phyloP scores from a whole-genome alignment of 805 yeast species.

The Blastobotrys attinorum region DNA sequence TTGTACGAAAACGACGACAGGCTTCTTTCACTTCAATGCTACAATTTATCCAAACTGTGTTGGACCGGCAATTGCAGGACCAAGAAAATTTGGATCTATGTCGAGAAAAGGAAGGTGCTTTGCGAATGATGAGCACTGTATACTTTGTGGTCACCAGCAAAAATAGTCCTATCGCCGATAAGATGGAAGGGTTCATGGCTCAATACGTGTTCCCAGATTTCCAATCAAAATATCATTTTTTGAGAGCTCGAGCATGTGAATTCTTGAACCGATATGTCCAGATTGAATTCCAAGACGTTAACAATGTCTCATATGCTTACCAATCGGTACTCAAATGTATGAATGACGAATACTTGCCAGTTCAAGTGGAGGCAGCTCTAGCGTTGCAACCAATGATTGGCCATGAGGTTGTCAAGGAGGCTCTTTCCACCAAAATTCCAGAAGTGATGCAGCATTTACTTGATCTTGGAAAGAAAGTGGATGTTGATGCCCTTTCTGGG shows the following conservation, averaged over 20 bases:
- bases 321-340: constrained; percentile 32
- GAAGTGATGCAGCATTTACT: constrained; percentile 77
- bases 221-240: constrained; percentile 48
- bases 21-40: constrained; percentile 29
- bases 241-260: constrained; percentile 54
- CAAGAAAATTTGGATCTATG: constrained; percentile 34
- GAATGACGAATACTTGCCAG: constrained; percentile 53
- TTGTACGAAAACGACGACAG: constrained; percentile 57
- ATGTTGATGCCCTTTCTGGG: constrained; percentile 76
- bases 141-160: constrained; percentile 45
- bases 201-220: constrained; percentile 67
- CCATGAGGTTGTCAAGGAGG: constrained; percentile 57
- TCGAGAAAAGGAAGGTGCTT: constrained; percentile 66
- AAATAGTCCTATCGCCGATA: constrained; percentile 48
- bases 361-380: constrained; percentile 74
- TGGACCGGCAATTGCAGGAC: constrained; percentile 30
- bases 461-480: constrained; percentile 69
- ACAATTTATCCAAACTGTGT: constrained; percentile 49
- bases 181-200: constrained; percentile 63
- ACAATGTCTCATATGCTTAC: constrained; percentile 52
- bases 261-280: constrained; percentile 52
- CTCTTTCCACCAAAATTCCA: constrained; percentile 59
- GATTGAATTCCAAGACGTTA: constrained; percentile 52
- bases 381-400: constrained; percentile 75
- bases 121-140: constrained; percentile 71